Percentiles rank a stretch among this genome's conserved stretches.
Conservation (phyloP, 345 rosid genomes). For the Syzygium grande region DNA sequence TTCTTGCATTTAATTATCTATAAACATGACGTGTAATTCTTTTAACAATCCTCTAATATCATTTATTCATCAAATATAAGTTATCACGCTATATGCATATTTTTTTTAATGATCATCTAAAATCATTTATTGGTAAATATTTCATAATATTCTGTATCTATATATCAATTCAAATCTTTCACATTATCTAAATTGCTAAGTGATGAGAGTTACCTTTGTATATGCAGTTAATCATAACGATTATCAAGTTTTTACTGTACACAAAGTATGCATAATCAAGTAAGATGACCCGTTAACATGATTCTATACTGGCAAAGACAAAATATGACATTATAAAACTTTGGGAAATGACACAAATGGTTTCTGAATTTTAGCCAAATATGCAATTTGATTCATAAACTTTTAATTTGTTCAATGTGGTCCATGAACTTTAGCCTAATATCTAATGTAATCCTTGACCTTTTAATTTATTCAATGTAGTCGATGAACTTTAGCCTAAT, state of each 20-base stretch:
- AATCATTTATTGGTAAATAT: background rate
- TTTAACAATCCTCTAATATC: background rate
- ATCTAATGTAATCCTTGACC: no score
- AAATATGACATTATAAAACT: background rate
- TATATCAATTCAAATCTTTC: background rate
- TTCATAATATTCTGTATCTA: background rate
- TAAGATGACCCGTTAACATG: background rate
- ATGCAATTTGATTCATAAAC: no score
- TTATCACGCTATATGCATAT: background rate
- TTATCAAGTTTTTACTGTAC: background rate
- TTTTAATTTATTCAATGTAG: no score
- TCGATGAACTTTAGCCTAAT: no score
- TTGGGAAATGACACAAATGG: no score
- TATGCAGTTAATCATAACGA: background rate
- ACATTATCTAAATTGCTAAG: background rate
- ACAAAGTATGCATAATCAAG: background rate
- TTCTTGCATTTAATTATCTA: background rate
- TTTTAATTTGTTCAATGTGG: no score
- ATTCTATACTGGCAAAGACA: background rate
- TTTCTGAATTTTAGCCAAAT: no score
- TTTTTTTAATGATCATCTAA: background rate
- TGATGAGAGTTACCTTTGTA: background rate
- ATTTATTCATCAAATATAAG: background rate
- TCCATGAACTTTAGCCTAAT: no score
- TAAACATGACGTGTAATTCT: background rate